A percentile compares a stretch with the other conserved stretches of the same genome.
phyloP scores from a whole-genome alignment of 176 grass and related monocot genomes.

The Paspalum vaginatum region DNA sequence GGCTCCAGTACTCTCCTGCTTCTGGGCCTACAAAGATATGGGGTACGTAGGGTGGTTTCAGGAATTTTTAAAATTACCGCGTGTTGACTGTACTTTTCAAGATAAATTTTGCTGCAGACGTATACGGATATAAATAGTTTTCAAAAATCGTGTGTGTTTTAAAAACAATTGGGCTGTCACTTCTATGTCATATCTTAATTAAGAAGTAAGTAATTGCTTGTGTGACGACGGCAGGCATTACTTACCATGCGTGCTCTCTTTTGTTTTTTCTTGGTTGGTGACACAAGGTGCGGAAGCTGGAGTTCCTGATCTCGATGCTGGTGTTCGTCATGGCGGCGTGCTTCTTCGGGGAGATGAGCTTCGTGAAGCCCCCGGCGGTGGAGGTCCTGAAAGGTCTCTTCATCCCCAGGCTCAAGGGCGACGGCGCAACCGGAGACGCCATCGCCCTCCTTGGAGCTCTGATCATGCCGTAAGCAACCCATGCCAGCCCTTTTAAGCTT shows the following conservation, averaged over 20 bases:
- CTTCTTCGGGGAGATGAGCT: conserved; percentile 77
- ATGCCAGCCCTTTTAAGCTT: neutral
- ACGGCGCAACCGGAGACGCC: conserved; percentile 65
- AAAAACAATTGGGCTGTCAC: no score
- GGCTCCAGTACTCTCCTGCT: conserved; percentile 84
- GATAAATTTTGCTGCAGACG: no score
- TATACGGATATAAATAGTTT: no score
- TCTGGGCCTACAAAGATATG: conserved; percentile 79
- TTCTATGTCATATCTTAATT: neutral
- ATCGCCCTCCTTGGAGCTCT: conserved; percentile 88
- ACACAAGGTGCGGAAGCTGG: conserved; percentile 62
- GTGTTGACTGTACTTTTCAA: neutral
- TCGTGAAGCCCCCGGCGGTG: conserved; percentile 71
- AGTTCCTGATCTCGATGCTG: conserved; percentile 58
- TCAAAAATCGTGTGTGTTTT: no score
- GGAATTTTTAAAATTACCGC: no score
- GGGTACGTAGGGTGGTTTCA: conserved; percentile 39
- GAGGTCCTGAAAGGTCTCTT: conserved; percentile 81
- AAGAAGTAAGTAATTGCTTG: neutral
- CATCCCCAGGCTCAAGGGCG: conserved; percentile 63
- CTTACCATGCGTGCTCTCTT: neutral
- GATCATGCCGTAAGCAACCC: conserved; percentile 75
- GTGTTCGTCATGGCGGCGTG: conserved; percentile 83
- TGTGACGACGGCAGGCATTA: neutral
- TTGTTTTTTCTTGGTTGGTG: fast-evolving